These are phyloP conservation scores for Phialemoniopsis sp. DNA, from an alignment of 2,329 filamentous ascomycete species.

Conservation along the genomic window DNA sequence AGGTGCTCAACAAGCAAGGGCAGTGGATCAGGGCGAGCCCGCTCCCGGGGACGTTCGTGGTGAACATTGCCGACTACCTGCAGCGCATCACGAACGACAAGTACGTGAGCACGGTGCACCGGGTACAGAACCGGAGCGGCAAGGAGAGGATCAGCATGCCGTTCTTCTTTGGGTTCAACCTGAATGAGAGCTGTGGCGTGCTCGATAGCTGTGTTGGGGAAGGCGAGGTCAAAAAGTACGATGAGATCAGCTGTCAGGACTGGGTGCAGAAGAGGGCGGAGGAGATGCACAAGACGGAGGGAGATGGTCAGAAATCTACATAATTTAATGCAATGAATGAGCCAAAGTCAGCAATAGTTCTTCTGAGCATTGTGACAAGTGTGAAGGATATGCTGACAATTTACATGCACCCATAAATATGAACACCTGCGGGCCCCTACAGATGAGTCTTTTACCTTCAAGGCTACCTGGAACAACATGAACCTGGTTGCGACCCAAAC, in stretches of 20 bases:
- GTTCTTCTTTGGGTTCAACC: slow-evolving; percentile 50
- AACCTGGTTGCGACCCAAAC: too few species aligned
- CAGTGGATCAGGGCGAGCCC: slow-evolving; percentile 38
- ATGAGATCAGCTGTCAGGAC: slow-evolving; percentile 7
- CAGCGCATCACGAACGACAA: slow-evolving; percentile 45
- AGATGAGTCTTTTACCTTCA: too few species aligned
- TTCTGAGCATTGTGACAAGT: too few species aligned
- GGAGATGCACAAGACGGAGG: slow-evolving; percentile 3
- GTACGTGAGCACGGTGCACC: slow-evolving; percentile 43
- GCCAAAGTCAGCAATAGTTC: too few species aligned
- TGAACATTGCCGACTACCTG: slow-evolving; percentile 50
- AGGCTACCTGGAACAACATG: too few species aligned
- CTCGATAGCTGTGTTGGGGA: slow-evolving; percentile 5
- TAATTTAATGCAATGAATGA: too few species aligned
- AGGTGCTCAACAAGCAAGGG: slow-evolving; percentile 34
- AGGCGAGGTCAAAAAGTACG: slow-evolving; percentile 7
- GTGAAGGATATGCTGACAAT: too few species aligned
- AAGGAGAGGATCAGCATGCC: slow-evolving; percentile 47
- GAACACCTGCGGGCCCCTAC: too few species aligned
- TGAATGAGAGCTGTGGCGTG: slow-evolving; percentile 25
- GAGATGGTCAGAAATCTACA: too few species aligned
- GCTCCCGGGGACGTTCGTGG: slow-evolving; percentile 41
- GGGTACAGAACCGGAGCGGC: slow-evolving; percentile 37
- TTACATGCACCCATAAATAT: too few species aligned
- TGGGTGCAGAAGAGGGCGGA: slow-evolving; percentile 5